Evolutionary conservation across 2,329 filamentous ascomycete genomes (phyloP), one percentile per base, ranked within the genome.

Genomic region (Calonectria leucothoes): DNA sequence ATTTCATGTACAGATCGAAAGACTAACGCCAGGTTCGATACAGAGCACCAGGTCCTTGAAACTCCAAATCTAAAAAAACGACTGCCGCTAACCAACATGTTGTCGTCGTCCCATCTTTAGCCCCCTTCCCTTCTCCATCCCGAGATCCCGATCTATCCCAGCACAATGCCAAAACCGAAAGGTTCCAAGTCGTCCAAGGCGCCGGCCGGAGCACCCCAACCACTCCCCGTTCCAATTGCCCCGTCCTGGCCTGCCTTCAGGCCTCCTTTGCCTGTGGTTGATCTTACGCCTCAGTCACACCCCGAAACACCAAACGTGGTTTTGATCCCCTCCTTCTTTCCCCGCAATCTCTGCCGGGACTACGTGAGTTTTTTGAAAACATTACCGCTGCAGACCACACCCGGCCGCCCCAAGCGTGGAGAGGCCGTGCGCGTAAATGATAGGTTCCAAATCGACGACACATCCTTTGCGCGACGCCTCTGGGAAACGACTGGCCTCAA

Each of bases 351-450:
- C 7, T 97, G 94, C 87, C 93, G 92, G 77, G 91, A 89, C 70
- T 97, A 96, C 82, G 90, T 95, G 64, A 88, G 90, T 1, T 97
- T 96, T 79, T 89, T 97, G 0, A 84, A 84, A 68, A 90, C 89
- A 0, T 85, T 98, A 3, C 92, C 94, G 0, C 86, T 98, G 57
- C 90, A 89, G 55, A 97, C 95, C 1, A 98, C 95, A 0, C 95
- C 95, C 0, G 92, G 91, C 0, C 92, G 91, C 74, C 95, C 95
- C 1, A 96, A 94, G 83, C 92, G 91, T 74, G 95, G 94, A 61
- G 93, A 97, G 69, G 95, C 95, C 1, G 89, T 95, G 10, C 90
- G 96, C 42, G 94, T 98, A 59, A 98, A 98, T 82, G 96, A 98
- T 82, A 92, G 96, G 14, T 98, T 94, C 79, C 95, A 98, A 84